A percentile compares a stretch with the other conserved stretches of the same genome.
Conservation (phyloP, 202 grass and related monocot species). For the Carex arenaria region DNA sequence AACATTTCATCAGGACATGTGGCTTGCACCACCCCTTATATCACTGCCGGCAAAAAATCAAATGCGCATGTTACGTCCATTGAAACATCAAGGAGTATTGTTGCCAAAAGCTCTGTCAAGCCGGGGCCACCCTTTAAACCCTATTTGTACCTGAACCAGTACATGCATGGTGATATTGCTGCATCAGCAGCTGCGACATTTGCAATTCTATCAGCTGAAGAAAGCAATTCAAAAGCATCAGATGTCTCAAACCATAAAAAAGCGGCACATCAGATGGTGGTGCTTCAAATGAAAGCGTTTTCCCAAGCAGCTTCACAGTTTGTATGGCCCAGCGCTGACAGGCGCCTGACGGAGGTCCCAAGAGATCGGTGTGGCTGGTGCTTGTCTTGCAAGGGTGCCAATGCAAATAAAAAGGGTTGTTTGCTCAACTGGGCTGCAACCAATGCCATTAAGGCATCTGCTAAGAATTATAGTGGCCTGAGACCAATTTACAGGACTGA, state of each 20-base stretch:
- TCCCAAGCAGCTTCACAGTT: constrained; percentile 59
- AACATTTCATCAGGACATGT: background rate
- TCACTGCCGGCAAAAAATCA: background rate
- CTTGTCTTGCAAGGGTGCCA: constrained; percentile 75
- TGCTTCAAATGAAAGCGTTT: constrained; percentile 91
- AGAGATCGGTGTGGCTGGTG: constrained; percentile 99
- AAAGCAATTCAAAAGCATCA: constrained; percentile 56
- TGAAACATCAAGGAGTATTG: constrained; percentile 2
- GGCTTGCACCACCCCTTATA: background rate
- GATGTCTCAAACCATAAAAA: constrained; percentile 50
- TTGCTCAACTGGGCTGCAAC: constrained; percentile 73
- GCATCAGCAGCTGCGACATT: constrained; percentile 81
- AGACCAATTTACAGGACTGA: constrained; percentile 44
- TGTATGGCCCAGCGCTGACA: constrained; percentile 82
- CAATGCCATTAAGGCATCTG: constrained; percentile 71
- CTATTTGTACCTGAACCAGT: constrained; percentile 80
- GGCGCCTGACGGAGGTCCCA: constrained; percentile 76
- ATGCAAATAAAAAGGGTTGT: constrained; percentile 71
- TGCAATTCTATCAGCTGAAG: constrained; percentile 74
- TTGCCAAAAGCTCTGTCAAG: constrained; percentile 10
- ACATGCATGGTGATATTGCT: constrained; percentile 82
- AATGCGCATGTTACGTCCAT: background rate
- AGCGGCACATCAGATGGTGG: constrained; percentile 35
- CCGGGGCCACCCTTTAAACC: constrained; percentile 52
- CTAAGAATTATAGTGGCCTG: constrained; percentile 48